phyloP scores from a whole-genome alignment of 1,139 yeast genomes.

The Casaregolazyma suthepensis region DNA sequence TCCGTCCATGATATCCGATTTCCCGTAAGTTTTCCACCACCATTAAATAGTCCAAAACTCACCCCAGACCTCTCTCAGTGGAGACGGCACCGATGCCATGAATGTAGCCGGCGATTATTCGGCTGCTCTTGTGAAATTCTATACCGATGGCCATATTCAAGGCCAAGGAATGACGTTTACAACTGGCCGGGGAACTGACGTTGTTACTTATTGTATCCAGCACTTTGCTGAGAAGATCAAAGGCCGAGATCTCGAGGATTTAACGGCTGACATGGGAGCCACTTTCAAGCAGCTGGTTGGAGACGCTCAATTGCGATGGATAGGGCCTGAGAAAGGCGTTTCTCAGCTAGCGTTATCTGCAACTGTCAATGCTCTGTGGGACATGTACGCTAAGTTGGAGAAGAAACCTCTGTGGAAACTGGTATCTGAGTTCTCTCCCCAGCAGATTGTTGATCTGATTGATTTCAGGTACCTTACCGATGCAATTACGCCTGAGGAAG shows the following conservation, averaged over 20 bases:
- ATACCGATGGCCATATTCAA: slow-evolving; percentile 24
- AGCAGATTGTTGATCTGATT: slow-evolving; percentile 39
- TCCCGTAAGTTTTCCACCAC: slow-evolving; percentile 22
- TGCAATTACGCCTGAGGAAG: slow-evolving; percentile 38
- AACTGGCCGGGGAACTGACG: slow-evolving; percentile 33
- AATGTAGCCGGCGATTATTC: slow-evolving; percentile 34
- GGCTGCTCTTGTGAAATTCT: slow-evolving; percentile 29
- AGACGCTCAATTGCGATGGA: slow-evolving; percentile 38
- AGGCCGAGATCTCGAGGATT: slow-evolving; percentile 30
- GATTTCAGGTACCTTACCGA: slow-evolving; percentile 40
- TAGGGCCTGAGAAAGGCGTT: slow-evolving; percentile 39
- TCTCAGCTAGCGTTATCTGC: slow-evolving; percentile 35
- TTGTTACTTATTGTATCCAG: slow-evolving; percentile 31
- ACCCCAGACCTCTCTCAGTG: slow-evolving; percentile 30
- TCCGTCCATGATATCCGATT: slow-evolving; percentile 33
- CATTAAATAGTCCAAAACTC: not conserved
- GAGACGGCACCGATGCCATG: slow-evolving; percentile 37
- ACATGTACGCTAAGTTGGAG: slow-evolving; percentile 36
- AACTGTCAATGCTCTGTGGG: slow-evolving; percentile 37
- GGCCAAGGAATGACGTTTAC: slow-evolving; percentile 35
- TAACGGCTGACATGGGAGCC: slow-evolving; percentile 34
- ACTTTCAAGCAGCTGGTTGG: slow-evolving; percentile 37
- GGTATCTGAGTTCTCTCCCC: slow-evolving; percentile 38
- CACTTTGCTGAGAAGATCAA: slow-evolving; percentile 29
- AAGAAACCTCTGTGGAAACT: slow-evolving; percentile 37